These are phyloP conservation scores for Petasospora rhodanensis DNA, from an alignment of 1,139 yeast genomes.

Conservation along the genomic window DNA sequence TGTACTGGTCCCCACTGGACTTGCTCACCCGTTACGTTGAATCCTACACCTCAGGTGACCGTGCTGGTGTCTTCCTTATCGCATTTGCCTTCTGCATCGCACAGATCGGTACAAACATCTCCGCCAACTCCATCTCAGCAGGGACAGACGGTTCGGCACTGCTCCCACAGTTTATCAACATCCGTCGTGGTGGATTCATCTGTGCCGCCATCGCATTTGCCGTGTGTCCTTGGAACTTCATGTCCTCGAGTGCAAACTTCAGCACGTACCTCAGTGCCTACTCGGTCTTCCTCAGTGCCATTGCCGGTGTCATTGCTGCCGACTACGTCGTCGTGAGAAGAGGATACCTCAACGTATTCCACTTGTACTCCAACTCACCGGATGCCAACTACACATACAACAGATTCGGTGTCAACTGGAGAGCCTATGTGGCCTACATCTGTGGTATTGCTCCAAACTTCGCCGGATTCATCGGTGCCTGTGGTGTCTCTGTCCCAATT, in stretches of 20 bases:
- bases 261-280: conserved; percentile 83
- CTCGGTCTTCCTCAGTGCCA: conserved; percentile 79
- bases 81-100: conserved; percentile 76
- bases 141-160: conserved; percentile 89
- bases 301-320: conserved; percentile 77
- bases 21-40: conserved; percentile 64
- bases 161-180: conserved; percentile 72
- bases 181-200: conserved; percentile 73
- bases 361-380: conserved; percentile 47
- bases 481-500: conserved; percentile 64
- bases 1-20: conserved; percentile 85
- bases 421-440: conserved; percentile 68
- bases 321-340: conserved; percentile 77
- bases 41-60: conserved; percentile 57
- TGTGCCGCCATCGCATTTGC: conserved; percentile 76
- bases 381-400: conserved; percentile 55
- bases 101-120: conserved; percentile 83
- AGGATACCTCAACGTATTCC: conserved; percentile 61
- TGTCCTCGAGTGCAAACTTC: conserved; percentile 69
- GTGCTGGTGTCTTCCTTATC: conserved; percentile 85
- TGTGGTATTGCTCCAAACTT: conserved; percentile 78
- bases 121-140: conserved; percentile 87
- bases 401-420: conserved; percentile 70
- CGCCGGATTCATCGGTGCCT: conserved; percentile 84
- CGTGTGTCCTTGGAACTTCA: conserved; percentile 86